Evolutionary conservation across 2,329 filamentous ascomycete species (phyloP), one percentile per base, ranked within the genome.

Genomic region (Monosporascus sp.): DNA sequence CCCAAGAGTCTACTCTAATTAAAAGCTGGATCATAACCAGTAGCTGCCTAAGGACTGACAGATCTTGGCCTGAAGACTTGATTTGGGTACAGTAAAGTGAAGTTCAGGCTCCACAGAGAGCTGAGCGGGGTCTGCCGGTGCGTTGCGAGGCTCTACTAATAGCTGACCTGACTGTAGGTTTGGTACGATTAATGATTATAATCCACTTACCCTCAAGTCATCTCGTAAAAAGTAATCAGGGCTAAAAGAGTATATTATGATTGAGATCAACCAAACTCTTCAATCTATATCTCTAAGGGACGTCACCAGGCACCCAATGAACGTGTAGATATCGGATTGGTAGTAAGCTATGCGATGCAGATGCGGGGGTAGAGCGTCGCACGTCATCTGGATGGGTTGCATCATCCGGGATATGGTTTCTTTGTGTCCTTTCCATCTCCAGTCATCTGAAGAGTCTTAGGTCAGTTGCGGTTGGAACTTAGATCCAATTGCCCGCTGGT

Each of bases 401-500:
- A 25, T 25, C 7, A n/a, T 22, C 22, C 22, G 15, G 20, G 14
- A 31, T 17, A 5, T 7, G 9, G 2, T 18, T 18, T 27, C 24
- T 31, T n/a, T 17, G 18, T 34, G 41, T 34, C 18, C 34, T 34
- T 20, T 4, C 18, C 2, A 24, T 20, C 5, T 42, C 8, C 39
- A 20, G 22, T 27, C 20, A 8, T 24, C 42, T 3, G 25, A 31
- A 31, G 7, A 6, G 5, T 27, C 42, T 25, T 34, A 14, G 9
- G 22, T 22, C 14, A 8, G 22, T n/a, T 27, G 20, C 9, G n/a
- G 42, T 25, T 24, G 42, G 25, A 11, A 17, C 44, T 60, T 55
- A 64, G 31, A 63, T 62, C 62, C 62, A 64, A 54, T 64, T 64
- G 17, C 61, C 60, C 27, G 45, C 38, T 25, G 59, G 61, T 17